phyloP scores from a whole-genome alignment of 495 filamentous ascomycete species.

The Aspergillus asperescens region DNA sequence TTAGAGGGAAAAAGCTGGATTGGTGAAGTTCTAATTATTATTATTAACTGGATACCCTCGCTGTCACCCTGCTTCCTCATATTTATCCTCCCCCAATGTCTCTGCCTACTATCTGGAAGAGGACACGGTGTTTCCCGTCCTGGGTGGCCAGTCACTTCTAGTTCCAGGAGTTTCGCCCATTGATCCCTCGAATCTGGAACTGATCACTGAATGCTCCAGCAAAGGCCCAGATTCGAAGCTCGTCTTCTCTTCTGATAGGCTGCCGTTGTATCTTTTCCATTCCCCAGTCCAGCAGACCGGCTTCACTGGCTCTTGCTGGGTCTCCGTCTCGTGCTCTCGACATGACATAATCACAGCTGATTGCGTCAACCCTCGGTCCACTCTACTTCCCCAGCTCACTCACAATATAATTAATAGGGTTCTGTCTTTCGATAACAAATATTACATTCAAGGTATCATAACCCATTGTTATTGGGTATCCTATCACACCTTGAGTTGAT shows the following conservation, averaged over 20 bases:
- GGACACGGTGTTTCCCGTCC: conserved; percentile 43
- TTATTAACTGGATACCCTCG: too few relatives aligned
- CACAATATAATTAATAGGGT: too few relatives aligned
- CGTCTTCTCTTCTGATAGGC: conserved; percentile 20
- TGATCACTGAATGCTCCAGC: conserved; percentile 3
- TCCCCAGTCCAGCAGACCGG: conserved; percentile 22
- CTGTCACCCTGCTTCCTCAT: background rate
- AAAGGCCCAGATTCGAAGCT: conserved; percentile 12
- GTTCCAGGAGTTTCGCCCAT: too few relatives aligned
- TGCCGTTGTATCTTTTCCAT: conserved; percentile 7
- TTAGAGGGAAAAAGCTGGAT: too few relatives aligned
- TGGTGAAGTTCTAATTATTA: too few relatives aligned
- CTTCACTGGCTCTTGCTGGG: conserved; percentile 10
- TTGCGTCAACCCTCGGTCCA: conserved; percentile 6
- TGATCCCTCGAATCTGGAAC: conserved; percentile 8
- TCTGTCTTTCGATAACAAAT: too few relatives aligned
- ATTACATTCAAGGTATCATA: too few relatives aligned
- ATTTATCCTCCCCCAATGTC: conserved; percentile 11
- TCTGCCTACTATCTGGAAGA: conserved; percentile 24
- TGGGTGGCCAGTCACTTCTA: conserved; percentile 2
- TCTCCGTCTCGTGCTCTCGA: conserved; percentile 8
- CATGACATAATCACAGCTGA: background rate
- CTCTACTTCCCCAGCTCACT: background rate
- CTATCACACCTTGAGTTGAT: too few relatives aligned
- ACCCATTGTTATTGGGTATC: too few relatives aligned